Base-by-base conservation (phyloP, 2,329 filamentous ascomycete genomes). In the Botrytis squamosa region DNA sequence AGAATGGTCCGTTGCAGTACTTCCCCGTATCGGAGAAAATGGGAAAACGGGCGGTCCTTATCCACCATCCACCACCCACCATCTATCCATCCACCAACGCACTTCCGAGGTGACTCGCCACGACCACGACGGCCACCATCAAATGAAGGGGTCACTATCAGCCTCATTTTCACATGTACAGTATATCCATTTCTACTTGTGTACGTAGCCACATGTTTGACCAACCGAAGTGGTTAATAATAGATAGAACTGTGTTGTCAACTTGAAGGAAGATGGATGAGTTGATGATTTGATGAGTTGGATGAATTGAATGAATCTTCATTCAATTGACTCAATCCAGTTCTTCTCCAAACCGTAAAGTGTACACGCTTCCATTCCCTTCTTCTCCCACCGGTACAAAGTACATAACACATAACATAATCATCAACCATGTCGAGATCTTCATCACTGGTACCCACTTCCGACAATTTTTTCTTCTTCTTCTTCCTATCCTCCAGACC, bases 191-290 rank as follows among this genome's bases (percentile, higher is more conserved):
- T 57, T 57, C 66, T 42, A 33, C 49, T 57, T 14, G 29, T 4
- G 38, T 57, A 57, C 66, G 49, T 57, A 42, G 52, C 66, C 66
- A 42, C 49, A 57, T 16, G n/a, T 69, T 16, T 49, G 40, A 8
- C 49, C 66, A 69, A 69, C 25, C 66, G n/a, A 69, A 57, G 49
- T 68, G 40, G 4, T 57, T 57, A 68, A 14, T 57, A 57, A 57
- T 57, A 68, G 36, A 68, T 57, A 25, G 66, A 57, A 57, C 66
- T 57, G 66, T 57, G 66, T 68, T 68, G 66, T 68, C 66, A 69
- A 57, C 9, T 25, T 57, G 38, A 57, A 12, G 46, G 46, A 20
- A 29, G 65, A 22, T 67, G 44, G 29, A 33, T 18, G 44, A 25
- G 18, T 3, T n/a, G 46, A 25, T 10, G 38, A 44, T 20, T 44